Conservation (phyloP, 164 flowering plant species). For the Magnolia kwangsiensis region DNA sequence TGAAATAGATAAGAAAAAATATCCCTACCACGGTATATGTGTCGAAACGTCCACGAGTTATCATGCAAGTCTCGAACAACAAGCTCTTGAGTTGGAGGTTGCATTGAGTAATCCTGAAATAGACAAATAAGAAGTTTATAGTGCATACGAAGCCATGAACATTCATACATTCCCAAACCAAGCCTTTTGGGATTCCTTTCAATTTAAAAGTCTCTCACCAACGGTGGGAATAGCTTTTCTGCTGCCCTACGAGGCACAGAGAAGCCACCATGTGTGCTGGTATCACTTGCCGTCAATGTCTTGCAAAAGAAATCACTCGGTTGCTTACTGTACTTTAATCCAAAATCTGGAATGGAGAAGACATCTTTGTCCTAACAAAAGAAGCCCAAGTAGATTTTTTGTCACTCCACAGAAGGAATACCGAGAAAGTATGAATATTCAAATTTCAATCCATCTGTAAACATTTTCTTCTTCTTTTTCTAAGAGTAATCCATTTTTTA, state of each 20-base stretch:
- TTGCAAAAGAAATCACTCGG: conserved; percentile 98
- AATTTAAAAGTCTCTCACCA: conserved; percentile 41
- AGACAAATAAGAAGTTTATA: conserved; percentile 1
- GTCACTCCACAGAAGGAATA: neutral
- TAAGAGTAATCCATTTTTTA: too few species aligned
- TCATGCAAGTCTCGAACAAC: conserved; percentile 93
- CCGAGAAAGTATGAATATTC: neutral
- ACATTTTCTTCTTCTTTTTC: too few species aligned
- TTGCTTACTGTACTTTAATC: conserved; percentile 67
- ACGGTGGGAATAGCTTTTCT: conserved; percentile 89
- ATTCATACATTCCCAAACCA: neutral
- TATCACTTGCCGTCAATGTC: conserved; percentile 96
- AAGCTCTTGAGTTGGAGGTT: conserved; percentile 96
- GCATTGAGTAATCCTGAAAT: conserved; percentile 82
- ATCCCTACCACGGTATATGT: conserved; percentile 82
- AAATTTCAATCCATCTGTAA: neutral
- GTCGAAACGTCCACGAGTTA: conserved; percentile 93
- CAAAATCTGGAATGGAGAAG: conserved; percentile 69
- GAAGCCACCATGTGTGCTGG: conserved; percentile 99
- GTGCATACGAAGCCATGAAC: neutral
- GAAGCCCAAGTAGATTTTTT: neutral
- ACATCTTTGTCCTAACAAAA: conserved; percentile 73
- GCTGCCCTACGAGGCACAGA: conserved; percentile 99
- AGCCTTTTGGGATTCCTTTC: neutral
- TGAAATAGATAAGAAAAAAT: conserved; percentile 1